Conservation (phyloP, 1,284 basidiomycete species). For the Coniophora puteana region DNA sequence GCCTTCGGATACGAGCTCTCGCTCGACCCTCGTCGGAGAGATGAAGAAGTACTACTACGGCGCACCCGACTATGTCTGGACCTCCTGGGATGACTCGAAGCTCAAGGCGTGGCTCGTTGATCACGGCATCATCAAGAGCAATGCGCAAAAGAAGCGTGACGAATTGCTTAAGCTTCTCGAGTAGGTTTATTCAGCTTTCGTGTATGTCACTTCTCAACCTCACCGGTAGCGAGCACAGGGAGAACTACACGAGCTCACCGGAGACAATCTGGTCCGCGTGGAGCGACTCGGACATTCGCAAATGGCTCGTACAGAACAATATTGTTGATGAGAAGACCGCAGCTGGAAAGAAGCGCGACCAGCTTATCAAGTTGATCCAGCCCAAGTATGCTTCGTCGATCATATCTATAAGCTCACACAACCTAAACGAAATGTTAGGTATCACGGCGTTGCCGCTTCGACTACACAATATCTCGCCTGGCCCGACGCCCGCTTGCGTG, state of each 20-base stretch:
- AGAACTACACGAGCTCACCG: constrained; percentile 71
- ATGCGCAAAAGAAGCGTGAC: constrained; percentile 69
- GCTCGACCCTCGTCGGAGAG: constrained; percentile 64
- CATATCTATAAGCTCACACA: background rate
- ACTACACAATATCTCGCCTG: constrained; percentile 73
- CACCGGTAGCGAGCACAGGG: constrained; percentile 38
- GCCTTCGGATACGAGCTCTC: constrained; percentile 22
- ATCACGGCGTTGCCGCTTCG: constrained; percentile 27
- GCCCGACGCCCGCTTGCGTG: constrained; percentile 86
- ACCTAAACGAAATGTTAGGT: constrained; percentile 12
- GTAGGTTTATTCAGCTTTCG: constrained; percentile 32
- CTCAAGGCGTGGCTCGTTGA: constrained; percentile 69
- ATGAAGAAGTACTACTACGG: constrained; percentile 84
- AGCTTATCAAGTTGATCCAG: constrained; percentile 65
- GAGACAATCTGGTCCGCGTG: constrained; percentile 72
- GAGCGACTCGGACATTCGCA: constrained; percentile 74
- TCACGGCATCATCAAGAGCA: constrained; percentile 65
- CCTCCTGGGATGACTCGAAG: constrained; percentile 67
- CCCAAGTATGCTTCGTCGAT: constrained; percentile 45
- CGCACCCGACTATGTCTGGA: constrained; percentile 57
- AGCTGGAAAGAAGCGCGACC: constrained; percentile 66
- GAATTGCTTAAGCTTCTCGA: constrained; percentile 73
- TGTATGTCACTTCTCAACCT: background rate
- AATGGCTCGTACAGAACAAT: constrained; percentile 76
- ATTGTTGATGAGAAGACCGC: constrained; percentile 60